Base-by-base conservation (phyloP, 1,284 basidiomycete species). In the Marasmius oreades region DNA sequence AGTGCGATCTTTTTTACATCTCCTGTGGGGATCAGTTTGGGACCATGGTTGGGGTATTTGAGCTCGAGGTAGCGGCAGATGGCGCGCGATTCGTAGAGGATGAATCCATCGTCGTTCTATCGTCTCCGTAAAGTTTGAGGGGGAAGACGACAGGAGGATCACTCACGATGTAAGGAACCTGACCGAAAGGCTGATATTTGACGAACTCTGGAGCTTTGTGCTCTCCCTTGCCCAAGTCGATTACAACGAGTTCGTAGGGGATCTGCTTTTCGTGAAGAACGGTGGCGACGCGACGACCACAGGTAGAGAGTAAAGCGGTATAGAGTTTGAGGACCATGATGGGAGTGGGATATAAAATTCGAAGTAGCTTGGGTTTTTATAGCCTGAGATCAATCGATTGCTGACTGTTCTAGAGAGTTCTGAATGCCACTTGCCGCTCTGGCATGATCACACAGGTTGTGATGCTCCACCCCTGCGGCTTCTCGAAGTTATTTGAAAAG, bases 111-210 rank as follows among this genome's bases (percentile, higher is more conserved):
- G 31, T 79, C 77, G 47, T 77, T 70, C 69, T 70, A 34, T 31
- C 28, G 10, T 31, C 28, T 4, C 10, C 28, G 1, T 22, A 20
- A 26, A 31, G n/a, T n/a, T n/a, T n/a, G n/a, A n/a, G n/a, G n/a
- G n/a, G 5, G 45, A 51, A 16, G 24, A 20, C 45, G 51, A 33
- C 16, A 6, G 59, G 3, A 11, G 2, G 7, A n/a, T n/a, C n/a
- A 31, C 74, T 34, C 55, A 75, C 74, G 52, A 84, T 69, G 67
- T 75, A 79, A 2, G 81, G 82, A 59, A 82, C 65, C 67, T 81
- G 77, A n/a, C 77, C 77, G 59, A 82, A 83, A 0, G 81, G 81
- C 61, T 82, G 80, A 42, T 66, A 53, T 23, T 60, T 61, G 23
- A 69, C 8, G 69, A 65, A 73, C 26, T 63, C 69, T 3, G 42